Percentiles rank a stretch among this genome's conserved stretches.
phyloP scores from a whole-genome alignment of 805 yeast species.

The Candida coquimbonensis region DNA sequence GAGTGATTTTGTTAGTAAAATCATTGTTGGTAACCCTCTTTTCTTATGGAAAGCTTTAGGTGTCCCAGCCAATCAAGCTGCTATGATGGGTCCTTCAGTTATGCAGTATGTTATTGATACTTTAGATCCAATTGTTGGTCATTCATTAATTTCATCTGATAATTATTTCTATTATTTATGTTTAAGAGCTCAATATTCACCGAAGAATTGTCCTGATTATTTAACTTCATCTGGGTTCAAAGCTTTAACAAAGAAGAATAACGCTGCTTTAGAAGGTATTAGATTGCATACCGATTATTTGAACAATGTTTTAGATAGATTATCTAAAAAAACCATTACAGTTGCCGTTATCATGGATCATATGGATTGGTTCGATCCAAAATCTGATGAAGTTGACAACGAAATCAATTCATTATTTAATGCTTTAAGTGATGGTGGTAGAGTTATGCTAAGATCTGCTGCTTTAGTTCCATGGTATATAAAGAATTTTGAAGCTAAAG shows the following conservation, averaged over 20 bases:
- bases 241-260: constrained; percentile 33
- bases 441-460: constrained; percentile 73
- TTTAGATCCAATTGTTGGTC: constrained; percentile 62
- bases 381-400: constrained; percentile 52
- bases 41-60: constrained; percentile 86
- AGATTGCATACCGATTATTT: constrained; percentile 76
- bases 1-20: constrained; percentile 59
- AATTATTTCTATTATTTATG: constrained; percentile 75
- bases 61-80: constrained; percentile 82
- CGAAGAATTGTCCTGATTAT: constrained; percentile 69
- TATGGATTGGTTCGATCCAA: constrained; percentile 84
- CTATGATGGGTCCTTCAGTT: constrained; percentile 69
- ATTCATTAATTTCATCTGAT: constrained; percentile 59
- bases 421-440: constrained; percentile 60
- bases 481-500: constrained; percentile 54
- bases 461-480: constrained; percentile 75
- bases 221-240: constrained; percentile 53
- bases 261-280: constrained; percentile 57
- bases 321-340: constrained; percentile 55
- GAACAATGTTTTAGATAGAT: constrained; percentile 65
- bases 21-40: constrained; percentile 74
- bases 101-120: constrained; percentile 70
- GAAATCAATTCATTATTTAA: constrained; percentile 60
- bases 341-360: constrained; percentile 85
- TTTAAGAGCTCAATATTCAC: constrained; percentile 52